Evolutionary conservation across 805 yeast species (phyloP).

Genomic region (Vanderwaltozyma verrucispora): DNA sequence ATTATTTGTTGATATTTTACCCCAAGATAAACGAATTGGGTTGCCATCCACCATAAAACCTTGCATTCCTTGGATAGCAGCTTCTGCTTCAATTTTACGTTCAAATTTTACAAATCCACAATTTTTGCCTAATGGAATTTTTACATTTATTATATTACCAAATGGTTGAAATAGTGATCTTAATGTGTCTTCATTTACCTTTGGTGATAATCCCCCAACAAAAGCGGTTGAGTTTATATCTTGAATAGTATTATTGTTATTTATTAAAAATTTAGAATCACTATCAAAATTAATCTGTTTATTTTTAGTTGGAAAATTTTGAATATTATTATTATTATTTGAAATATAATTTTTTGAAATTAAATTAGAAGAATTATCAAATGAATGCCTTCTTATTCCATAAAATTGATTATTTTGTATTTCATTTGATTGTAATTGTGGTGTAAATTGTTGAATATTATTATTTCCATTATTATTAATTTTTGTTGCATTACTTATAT

Average conservation of each 20-base stretch:
- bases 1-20: slow-evolving; percentile 30
- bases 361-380: too few species aligned
- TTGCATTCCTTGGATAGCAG: slow-evolving; percentile 68
- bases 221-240: slow-evolving; percentile 56
- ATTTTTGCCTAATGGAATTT: slow-evolving; percentile 69
- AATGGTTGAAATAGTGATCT: slow-evolving; percentile 57
- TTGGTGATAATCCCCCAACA: slow-evolving; percentile 64
- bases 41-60: slow-evolving; percentile 70
- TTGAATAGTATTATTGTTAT: too few species aligned
- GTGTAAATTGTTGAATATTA: too few species aligned
- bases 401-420: background rate
- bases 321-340: background rate
- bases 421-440: too few species aligned
- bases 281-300: too few species aligned
- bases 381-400: background rate
- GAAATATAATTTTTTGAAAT: background rate
- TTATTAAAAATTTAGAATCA: too few species aligned
- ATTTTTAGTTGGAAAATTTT: too few species aligned
- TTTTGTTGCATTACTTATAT: slow-evolving; percentile 4
- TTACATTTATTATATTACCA: slow-evolving; percentile 59
- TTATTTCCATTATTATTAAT: too few species aligned
- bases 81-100: slow-evolving; percentile 63
- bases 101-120: slow-evolving; percentile 69
- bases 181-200: slow-evolving; percentile 49
- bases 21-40: slow-evolving; percentile 69